Conservation (phyloP, 1,284 basidiomycete genomes). For the Golubevia sp. region DNA sequence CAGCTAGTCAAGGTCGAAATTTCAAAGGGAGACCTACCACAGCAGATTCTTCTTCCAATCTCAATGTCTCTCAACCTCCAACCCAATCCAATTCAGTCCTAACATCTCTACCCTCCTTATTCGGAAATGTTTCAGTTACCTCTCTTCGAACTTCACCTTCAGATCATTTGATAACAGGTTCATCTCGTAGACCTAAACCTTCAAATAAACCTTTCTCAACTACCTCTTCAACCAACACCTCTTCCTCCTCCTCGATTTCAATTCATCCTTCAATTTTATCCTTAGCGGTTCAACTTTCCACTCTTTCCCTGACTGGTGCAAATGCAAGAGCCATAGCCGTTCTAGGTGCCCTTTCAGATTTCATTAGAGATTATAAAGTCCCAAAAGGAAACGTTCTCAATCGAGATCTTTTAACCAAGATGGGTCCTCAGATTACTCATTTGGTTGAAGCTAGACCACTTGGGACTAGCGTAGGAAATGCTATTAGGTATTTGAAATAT, state of each 20-base stretch:
- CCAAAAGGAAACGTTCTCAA: slow-evolving; percentile 51
- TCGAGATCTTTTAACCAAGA: slow-evolving; percentile 45
- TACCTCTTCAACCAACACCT: slow-evolving; percentile 4
- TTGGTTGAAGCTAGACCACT: slow-evolving; percentile 83
- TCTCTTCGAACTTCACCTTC: slow-evolving; percentile 14
- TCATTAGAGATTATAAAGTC: slow-evolving; percentile 56
- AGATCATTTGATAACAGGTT: slow-evolving; percentile 27
- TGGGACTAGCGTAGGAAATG: slow-evolving; percentile 95
- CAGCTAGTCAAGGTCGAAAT: background rate
- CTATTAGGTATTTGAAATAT: slow-evolving; percentile 90
- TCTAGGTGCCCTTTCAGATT: slow-evolving; percentile 45
- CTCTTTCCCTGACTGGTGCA: slow-evolving; percentile 49
- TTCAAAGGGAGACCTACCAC: background rate
- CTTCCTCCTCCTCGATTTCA: slow-evolving; percentile 4
- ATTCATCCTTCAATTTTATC: slow-evolving; percentile 52
- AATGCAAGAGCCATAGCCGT: slow-evolving; percentile 53
- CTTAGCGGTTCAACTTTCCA: slow-evolving; percentile 43
- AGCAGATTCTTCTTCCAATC: slow-evolving; percentile 13
- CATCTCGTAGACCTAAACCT: slow-evolving; percentile 28
- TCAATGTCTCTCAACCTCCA: slow-evolving; percentile 1
- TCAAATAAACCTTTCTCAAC: slow-evolving; percentile 6
- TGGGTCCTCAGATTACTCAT: slow-evolving; percentile 78
- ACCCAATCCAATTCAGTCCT: slow-evolving; percentile 13
- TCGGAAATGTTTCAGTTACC: slow-evolving; percentile 38
- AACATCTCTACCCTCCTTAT: slow-evolving; percentile 32